Conservation (phyloP, 2,329 filamentous ascomycete species). For the Apiospora kogelbergensis region DNA sequence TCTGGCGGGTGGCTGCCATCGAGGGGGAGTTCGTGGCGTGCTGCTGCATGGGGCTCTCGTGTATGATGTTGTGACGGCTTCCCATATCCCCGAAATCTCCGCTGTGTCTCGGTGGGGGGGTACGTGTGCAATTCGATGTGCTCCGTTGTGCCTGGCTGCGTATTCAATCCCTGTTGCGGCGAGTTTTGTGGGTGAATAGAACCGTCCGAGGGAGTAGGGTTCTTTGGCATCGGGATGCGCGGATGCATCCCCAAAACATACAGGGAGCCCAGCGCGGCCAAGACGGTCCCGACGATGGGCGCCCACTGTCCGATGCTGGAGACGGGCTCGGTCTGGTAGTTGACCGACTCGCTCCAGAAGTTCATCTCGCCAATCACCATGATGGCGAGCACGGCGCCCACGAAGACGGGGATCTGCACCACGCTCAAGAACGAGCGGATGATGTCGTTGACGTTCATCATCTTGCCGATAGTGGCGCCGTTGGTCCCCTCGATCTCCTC, state of each 20-base stretch:
- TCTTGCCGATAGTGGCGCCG: conserved; percentile 48
- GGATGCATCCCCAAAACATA: conserved; percentile 43
- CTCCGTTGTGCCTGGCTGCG: not conserved
- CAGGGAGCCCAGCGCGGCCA: conserved; percentile 59
- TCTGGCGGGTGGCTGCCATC: not conserved
- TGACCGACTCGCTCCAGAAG: conserved; percentile 57
- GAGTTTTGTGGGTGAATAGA: conserved; percentile 6
- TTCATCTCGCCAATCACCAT: conserved; percentile 64
- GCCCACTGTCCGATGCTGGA: conserved; percentile 64
- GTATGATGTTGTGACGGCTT: conserved; percentile 10
- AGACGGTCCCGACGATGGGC: conserved; percentile 56
- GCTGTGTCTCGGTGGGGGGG: conserved; percentile 6
- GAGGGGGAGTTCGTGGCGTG: not conserved
- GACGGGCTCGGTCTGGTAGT: conserved; percentile 62
- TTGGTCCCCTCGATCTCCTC: conserved; percentile 53
- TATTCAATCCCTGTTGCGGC: not conserved
- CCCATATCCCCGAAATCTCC: conserved; percentile 12
- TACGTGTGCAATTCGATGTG: too few relatives aligned
- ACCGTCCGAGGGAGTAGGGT: conserved; percentile 26
- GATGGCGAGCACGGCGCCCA: conserved; percentile 57
- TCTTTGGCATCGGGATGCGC: conserved; percentile 3
- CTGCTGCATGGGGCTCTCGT: not conserved
- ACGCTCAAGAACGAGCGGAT: conserved; percentile 54
- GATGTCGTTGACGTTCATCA: conserved; percentile 55
- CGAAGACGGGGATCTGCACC: conserved; percentile 59